Base-by-base conservation (phyloP, 2,329 filamentous ascomycete species). In the Didymella glomerata region DNA sequence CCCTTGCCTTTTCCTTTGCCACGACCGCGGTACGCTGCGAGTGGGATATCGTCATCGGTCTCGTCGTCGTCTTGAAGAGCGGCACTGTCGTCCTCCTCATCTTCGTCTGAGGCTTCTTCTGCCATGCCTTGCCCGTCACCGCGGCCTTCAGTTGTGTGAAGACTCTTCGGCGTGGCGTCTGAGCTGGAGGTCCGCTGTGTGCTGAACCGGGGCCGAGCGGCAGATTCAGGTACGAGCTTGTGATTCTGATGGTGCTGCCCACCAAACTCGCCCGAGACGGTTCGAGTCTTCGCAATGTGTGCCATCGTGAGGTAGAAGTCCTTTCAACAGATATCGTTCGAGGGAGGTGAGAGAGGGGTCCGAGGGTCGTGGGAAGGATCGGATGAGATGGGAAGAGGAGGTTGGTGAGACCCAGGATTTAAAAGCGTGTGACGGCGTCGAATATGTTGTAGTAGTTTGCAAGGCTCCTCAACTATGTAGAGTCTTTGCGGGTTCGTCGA, bases 391-490 rank as follows among this genome's bases (percentile, higher is more conserved):
- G 45, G 25, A 36, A 34, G 27, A 48, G 27, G 49, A 54, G 25
- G 40, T 41, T 25, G 54, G 27, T 30, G 45, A 48, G 56, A 55
- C 55, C 49, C 50, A 58, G 61, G 49, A 4, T n/a, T n/a, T 40
- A 40, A 63, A 63, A 72, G 71, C 64, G 71, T 68, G 54, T 62
- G 57, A 68, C 50, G 67, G 65, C 62, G 68, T 41, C 34, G 50
- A 54, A 50, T 70, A 57, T 73, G 69, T 63, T 76, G 72, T 76
- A 70, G 63, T 24, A 44, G 62, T 68, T 60, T 66, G 63, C 57
- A 68, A 66, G 73, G 62, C 74, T 70, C 68, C 69, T 68, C 48
- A 74, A 75, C 72, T 76, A 76, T 76, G 74, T 68, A 62, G 69
- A 68, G 70, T 69, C 68, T 58, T 66, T 62, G 57, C 48, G 62